Percentiles rank a stretch among this genome's conserved stretches.
Evolutionary conservation across 2,329 filamentous ascomycete genomes (phyloP).

Genomic region (Coccinonectria pachysandricola): DNA sequence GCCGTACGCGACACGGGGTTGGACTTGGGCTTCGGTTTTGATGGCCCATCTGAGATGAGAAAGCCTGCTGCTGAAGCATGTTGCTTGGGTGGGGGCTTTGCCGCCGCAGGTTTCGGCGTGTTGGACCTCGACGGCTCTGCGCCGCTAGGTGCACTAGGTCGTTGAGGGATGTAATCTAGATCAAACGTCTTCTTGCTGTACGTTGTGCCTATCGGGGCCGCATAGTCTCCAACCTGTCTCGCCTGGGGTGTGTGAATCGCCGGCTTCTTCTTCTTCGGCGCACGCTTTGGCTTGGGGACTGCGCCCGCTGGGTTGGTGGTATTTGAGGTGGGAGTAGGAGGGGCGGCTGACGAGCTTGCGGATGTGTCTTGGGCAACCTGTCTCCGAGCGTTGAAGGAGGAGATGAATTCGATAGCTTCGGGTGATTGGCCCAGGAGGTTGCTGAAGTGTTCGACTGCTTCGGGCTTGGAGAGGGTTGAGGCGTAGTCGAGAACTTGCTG

Average conservation of each 20-base stretch:
- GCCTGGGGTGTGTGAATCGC: constrained; percentile 53
- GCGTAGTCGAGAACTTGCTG: constrained; percentile 79
- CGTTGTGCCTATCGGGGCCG: constrained; percentile 53
- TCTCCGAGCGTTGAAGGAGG: constrained; percentile 65
- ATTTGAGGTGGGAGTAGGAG: constrained; percentile 5
- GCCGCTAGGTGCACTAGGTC: constrained; percentile 30
- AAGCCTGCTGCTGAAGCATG: constrained; percentile 59
- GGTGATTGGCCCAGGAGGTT: constrained; percentile 82
- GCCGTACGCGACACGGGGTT: constrained; percentile 41
- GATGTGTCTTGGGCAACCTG: constrained; percentile 14
- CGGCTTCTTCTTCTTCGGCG: constrained; percentile 46
- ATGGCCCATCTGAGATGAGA: constrained; percentile 65
- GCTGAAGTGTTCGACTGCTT: constrained; percentile 74
- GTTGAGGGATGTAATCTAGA: constrained; percentile 60
- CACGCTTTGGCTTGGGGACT: constrained; percentile 40
- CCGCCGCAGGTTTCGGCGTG: constrained; percentile 19
- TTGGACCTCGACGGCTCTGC: constrained; percentile 26
- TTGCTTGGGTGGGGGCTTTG: constrained; percentile 39
- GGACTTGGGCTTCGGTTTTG: constrained; percentile 45
- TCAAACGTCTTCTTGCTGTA: constrained; percentile 66
- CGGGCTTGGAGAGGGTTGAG: constrained; percentile 61
- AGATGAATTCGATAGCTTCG: constrained; percentile 64
- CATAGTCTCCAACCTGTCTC: constrained; percentile 49
- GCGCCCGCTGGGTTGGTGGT: constrained; percentile 23
- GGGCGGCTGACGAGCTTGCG: constrained; percentile 15